These are phyloP conservation scores for Erythrophleum ivorense DNA, from an alignment of 331 rosid species.

Conservation along the genomic window DNA sequence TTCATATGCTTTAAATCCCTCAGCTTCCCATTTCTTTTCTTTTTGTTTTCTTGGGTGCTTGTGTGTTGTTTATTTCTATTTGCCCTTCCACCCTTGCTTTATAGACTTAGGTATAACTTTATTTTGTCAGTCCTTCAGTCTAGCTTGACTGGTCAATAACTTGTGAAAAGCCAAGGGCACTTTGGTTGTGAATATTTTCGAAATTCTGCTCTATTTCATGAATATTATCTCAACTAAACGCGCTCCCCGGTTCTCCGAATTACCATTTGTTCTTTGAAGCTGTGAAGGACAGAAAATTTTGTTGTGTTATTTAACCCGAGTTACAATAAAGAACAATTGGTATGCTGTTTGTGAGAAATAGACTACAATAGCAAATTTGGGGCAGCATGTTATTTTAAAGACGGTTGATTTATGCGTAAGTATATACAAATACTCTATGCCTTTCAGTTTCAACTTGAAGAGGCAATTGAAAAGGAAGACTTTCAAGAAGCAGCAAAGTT, in stretches of 20 bases:
- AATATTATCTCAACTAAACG: background rate
- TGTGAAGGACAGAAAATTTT: background rate
- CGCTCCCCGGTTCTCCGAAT: background rate
- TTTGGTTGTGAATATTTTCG: background rate
- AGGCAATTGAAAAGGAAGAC: conserved; percentile 93
- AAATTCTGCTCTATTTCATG: background rate
- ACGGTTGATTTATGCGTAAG: background rate
- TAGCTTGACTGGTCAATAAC: background rate
- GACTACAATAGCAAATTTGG: conserved; percentile 6
- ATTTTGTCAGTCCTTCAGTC: background rate
- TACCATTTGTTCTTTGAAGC: background rate
- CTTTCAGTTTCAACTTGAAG: conserved; percentile 93
- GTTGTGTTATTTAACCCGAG: background rate
- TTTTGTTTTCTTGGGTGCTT: background rate
- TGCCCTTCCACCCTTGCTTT: background rate
- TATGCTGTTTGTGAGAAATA: conserved; percentile 22
- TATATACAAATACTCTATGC: conserved; percentile 2
- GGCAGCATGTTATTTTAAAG: background rate
- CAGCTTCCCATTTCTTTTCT: background rate
- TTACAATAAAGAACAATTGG: background rate
- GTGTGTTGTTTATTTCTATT: background rate
- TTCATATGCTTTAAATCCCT: background rate
- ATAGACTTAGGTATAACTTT: background rate
- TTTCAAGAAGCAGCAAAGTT: conserved; percentile 84
- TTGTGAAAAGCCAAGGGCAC: background rate